Evolutionary conservation across 257 asterid species (phyloP).

Genomic region (Fraxinus americana): DNA sequence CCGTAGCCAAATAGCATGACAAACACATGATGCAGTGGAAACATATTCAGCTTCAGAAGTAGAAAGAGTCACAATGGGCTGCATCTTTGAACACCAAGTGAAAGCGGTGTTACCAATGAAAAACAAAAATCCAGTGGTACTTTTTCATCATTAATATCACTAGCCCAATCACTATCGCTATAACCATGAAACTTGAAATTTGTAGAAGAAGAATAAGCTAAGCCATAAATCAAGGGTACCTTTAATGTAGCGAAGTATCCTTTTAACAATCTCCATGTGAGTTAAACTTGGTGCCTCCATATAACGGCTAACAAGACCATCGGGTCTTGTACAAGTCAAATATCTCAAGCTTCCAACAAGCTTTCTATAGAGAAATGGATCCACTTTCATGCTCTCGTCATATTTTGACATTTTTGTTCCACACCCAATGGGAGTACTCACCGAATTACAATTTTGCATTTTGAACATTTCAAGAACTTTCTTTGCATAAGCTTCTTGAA

Average conservation of each 20-base stretch:
- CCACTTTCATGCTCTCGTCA: not conserved
- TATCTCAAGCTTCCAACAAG: not conserved
- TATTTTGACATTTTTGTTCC: not conserved
- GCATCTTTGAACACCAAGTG: not conserved
- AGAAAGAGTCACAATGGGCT: not conserved
- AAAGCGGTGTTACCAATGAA: not conserved
- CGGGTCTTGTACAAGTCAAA: not conserved
- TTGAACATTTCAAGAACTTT: not conserved
- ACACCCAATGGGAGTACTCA: not conserved
- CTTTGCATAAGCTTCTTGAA: not conserved
- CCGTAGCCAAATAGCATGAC: not conserved
- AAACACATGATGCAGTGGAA: not conserved
- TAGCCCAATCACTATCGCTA: not conserved
- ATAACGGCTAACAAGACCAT: not conserved
- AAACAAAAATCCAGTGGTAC: not conserved
- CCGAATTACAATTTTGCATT: not conserved
- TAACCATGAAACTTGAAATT: not conserved
- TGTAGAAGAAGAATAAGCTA: too few relatives aligned
- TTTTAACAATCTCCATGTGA: too few relatives aligned
- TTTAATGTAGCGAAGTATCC: too few relatives aligned
- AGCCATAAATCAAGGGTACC: too few relatives aligned
- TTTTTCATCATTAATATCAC: not conserved
- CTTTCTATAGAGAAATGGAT: not conserved
- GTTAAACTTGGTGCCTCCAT: too few relatives aligned
- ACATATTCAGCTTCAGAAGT: not conserved